These are phyloP conservation scores for Ophiocytium majus DNA, from an alignment of 352 stramenopile genomes.

Conservation along the genomic window DNA sequence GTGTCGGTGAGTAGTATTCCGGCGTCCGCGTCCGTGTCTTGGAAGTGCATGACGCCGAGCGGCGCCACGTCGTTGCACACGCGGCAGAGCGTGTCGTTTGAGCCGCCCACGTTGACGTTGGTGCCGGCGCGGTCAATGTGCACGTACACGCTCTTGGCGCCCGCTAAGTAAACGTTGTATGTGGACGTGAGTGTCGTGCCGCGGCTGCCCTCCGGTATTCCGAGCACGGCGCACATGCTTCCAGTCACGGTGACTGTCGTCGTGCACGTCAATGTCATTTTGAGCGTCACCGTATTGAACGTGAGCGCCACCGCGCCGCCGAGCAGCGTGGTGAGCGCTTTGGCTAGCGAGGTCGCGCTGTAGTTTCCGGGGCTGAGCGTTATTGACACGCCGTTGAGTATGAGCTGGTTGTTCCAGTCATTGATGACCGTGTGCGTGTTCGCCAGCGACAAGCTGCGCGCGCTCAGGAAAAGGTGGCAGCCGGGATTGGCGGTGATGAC, in stretches of 20 bases:
- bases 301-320: neutral
- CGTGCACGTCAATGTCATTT: neutral
- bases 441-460: neutral
- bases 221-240: neutral
- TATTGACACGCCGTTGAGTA: neutral
- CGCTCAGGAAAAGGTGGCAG: neutral
- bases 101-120: no score
- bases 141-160: neutral
- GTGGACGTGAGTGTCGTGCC: neutral
- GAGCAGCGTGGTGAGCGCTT: neutral
- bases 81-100: no score
- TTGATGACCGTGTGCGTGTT: neutral
- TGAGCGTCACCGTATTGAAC: neutral
- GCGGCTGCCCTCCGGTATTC: neutral
- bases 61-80: neutral
- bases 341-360: neutral
- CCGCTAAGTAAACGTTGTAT: neutral
- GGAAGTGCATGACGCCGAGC: neutral
- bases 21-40: neutral
- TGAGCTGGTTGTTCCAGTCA: neutral
- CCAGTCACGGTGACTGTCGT: neutral
- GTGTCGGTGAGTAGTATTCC: neutral
- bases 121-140: no score
- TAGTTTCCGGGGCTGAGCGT: slow-evolving; percentile 13
- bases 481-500: neutral